Percentiles rank a stretch among this genome's conserved stretches.
phyloP scores from a whole-genome alignment of 371 early-diverging fungal species.

The Mortierella sp. region DNA sequence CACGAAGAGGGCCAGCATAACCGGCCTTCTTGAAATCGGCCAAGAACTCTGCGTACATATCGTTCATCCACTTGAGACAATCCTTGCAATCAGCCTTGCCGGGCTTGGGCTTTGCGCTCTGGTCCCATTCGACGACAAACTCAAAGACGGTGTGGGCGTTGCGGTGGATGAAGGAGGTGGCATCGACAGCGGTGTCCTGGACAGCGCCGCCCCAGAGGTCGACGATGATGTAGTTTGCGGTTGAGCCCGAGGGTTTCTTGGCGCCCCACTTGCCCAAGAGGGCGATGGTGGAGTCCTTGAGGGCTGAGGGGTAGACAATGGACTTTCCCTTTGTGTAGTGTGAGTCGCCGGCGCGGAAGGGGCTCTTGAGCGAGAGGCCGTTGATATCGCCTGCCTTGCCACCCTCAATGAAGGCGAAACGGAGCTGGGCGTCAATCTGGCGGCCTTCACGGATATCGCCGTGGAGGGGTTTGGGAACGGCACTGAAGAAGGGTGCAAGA shows the following conservation, averaged over 20 bases:
- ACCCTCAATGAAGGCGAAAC: constrained; percentile 32
- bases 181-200: constrained; percentile 15
- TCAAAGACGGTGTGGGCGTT: constrained; percentile 53
- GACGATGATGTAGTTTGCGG: constrained; percentile 46
- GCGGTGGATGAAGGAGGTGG: constrained; percentile 50
- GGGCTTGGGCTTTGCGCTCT: constrained; percentile 35
- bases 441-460: constrained; percentile 34
- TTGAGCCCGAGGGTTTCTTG: constrained; percentile 34
- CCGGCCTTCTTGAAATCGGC: constrained; percentile 31
- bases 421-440: constrained; percentile 43
- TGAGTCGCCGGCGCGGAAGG: constrained; percentile 33
- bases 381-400: constrained; percentile 31
- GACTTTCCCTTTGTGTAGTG: constrained; percentile 48
- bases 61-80: constrained; percentile 55
- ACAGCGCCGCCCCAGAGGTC: constrained; percentile 59
- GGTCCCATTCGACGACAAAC: constrained; percentile 54
- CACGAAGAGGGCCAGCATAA: constrained; percentile 31
- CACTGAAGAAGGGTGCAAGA: constrained; percentile 27
- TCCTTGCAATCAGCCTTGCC: constrained; percentile 37
- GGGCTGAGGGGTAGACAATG: constrained; percentile 38
- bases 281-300: constrained; percentile 34
- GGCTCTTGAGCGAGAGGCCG: constrained; percentile 28
- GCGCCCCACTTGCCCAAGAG: constrained; percentile 44
- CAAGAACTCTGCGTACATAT: constrained; percentile 45
- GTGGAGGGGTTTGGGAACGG: constrained; percentile 25